Base-by-base conservation (phyloP, 208 protist species). In the Trypanosoma avium region DNA sequence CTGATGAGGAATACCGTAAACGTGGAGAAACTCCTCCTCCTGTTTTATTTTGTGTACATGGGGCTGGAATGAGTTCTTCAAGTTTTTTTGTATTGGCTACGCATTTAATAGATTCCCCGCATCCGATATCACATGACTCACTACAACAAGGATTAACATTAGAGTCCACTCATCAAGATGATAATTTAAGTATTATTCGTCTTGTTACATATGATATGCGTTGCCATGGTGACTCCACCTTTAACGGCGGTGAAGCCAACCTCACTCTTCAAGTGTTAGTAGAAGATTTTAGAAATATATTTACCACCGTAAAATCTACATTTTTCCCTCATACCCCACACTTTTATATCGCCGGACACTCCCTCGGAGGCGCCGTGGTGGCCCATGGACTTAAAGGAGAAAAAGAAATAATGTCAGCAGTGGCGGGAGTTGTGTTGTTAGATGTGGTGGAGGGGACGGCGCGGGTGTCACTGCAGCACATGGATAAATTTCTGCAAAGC, bases 401-500 rank as follows among this genome's bases (percentile, higher is more conserved):
- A 27, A 74, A 75, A 50, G 62, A 62, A 0, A 36, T 70, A 29
- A 60, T 77, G 19, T 29, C 56, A 15, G 50, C 67, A 42, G 64
- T 94, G 24, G 75, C 58, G 2, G 90, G 89, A 17, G 74, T 93
- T 7, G 53, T 95, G 24, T 64, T 98, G 48, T 58, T 98, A 0
- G 95, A 98, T 58, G 79, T 94, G 19, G 93, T 97, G 5, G 92
- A 98, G 65, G 93, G 89, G 52, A 97, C 87, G 4, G 91, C 95
- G 15, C 74, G 90, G 49, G 27, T 86, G 22, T 92, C 82, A 22
- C 67, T 98, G 19, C 17, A 62, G 30, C 67, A 95, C 73, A 97
- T 97, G 87, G 46, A 77, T 36, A 70, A 76, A 19, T 93, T 95
- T 49, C 76, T 97, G 10, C 62, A 78, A 40, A 67, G 70, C 27